A percentile compares a stretch with the other conserved stretches of the same genome.
Conservation (phyloP, 2,329 filamentous ascomycete genomes). For the Ceratocystis lukuohia region DNA sequence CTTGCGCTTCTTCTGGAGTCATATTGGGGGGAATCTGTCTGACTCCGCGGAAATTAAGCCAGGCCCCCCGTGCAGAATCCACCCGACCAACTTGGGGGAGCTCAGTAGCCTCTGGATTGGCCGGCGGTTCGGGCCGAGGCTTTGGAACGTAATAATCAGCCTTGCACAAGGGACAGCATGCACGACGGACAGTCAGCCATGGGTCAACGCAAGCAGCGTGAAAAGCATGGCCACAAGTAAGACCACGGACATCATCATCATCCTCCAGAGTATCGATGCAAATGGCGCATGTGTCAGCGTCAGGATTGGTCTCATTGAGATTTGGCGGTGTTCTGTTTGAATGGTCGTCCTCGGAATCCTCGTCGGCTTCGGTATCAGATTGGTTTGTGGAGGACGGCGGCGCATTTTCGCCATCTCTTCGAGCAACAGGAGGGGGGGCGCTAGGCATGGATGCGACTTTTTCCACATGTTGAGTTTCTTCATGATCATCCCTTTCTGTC, state of each 20-base stretch:
- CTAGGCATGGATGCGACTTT: constrained; percentile 8
- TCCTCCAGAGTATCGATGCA: constrained; percentile 91
- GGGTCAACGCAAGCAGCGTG: constrained; percentile 92
- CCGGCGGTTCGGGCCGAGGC: constrained; percentile 48
- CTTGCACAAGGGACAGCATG: constrained; percentile 95
- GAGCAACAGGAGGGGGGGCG: constrained; percentile 13
- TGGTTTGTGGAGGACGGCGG: constrained; percentile 16
- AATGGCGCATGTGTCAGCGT: constrained; percentile 89
- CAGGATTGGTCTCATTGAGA: constrained; percentile 49
- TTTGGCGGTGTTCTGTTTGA: constrained; percentile 69
- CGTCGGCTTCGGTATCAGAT: constrained; percentile 36
- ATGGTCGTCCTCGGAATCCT: constrained; percentile 64
- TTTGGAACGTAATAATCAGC: constrained; percentile 95
- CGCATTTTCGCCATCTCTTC: constrained; percentile 8
- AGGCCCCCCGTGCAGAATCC: constrained; percentile 35
- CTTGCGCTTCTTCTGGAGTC: constrained; percentile 21
- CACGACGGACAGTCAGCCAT: constrained; percentile 86
- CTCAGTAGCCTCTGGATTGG: constrained; percentile 22
- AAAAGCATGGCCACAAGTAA: constrained; percentile 96
- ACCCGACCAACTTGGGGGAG: constrained; percentile 30
- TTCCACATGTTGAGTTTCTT: constrained; percentile 20
- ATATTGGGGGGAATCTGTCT: constrained; percentile 26
- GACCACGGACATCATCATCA: constrained; percentile 83
- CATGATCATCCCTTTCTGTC: constrained; percentile 22
- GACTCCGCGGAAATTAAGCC: constrained; percentile 27